Conservation (phyloP, 192 early-diverging fungal species). For the Chytriomyces confervae region DNA sequence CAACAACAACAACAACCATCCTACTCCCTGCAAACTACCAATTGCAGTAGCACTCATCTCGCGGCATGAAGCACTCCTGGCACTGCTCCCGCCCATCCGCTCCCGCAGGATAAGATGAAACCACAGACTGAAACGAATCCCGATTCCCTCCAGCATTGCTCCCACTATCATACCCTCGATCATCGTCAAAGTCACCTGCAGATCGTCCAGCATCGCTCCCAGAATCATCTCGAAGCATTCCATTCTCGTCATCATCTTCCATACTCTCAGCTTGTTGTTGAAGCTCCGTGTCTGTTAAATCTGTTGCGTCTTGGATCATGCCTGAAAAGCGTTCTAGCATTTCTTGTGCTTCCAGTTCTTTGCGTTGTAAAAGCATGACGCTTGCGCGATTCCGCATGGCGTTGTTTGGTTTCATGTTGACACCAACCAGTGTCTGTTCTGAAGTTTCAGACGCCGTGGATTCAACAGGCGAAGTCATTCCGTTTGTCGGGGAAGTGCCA, state of each 20-base stretch:
- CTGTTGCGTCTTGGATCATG: conserved; percentile 8
- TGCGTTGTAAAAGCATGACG: conserved; percentile 13
- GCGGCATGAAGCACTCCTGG: conserved; percentile 32
- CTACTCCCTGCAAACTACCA: neutral
- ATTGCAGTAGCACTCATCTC: conserved; percentile 35
- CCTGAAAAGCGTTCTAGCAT: conserved; percentile 43
- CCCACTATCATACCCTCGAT: conserved; percentile 2
- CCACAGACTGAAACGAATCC: conserved; percentile 29
- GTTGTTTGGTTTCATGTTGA: neutral
- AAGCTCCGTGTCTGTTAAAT: conserved; percentile 19
- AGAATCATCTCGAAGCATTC: neutral
- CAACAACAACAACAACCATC: no score
- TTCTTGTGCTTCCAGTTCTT: conserved; percentile 44
- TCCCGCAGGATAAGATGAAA: conserved; percentile 10
- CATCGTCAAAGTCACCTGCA: conserved; percentile 23
- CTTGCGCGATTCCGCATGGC: conserved; percentile 22
- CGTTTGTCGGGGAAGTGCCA: neutral
- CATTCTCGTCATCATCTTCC: conserved; percentile 16
- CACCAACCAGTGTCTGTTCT: neutral
- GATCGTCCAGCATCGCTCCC: neutral
- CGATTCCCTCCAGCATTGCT: conserved; percentile 1
- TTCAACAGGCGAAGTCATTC: neutral
- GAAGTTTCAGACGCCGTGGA: neutral
- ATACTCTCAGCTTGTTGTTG: conserved; percentile 5
- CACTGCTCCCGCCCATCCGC: conserved; percentile 9